These are phyloP conservation scores for Trichoderma asperelloides DNA, from an alignment of 495 filamentous ascomycete species.

Conservation along the genomic window DNA sequence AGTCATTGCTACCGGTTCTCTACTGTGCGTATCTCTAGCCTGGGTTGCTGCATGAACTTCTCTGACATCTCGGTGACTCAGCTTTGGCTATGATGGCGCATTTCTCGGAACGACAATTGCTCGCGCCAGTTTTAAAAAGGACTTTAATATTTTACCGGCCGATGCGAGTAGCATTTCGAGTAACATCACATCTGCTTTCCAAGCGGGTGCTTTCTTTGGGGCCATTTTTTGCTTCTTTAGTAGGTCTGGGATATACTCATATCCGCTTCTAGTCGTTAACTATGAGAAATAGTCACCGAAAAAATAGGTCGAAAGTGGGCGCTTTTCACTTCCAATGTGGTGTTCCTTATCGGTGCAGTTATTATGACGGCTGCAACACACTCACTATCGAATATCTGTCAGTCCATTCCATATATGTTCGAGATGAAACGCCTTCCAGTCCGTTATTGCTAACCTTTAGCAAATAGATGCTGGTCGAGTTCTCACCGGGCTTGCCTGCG, in stretches of 20 bases:
- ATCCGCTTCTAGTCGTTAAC: not conserved
- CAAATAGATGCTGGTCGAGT: slow-evolving; percentile 20
- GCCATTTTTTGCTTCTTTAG: slow-evolving; percentile 26
- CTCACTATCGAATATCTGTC: slow-evolving; percentile 12
- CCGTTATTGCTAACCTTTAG: not conserved
- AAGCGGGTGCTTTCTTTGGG: slow-evolving; percentile 24
- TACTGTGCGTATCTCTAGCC: not conserved
- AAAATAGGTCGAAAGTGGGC: slow-evolving; percentile 21
- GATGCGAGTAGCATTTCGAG: slow-evolving; percentile 22
- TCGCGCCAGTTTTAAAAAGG: slow-evolving; percentile 21
- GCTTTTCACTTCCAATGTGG: slow-evolving; percentile 13
- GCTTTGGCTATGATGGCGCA: slow-evolving; percentile 22
- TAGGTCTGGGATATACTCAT: not conserved
- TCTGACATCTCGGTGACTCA: not conserved
- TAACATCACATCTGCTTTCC: slow-evolving; percentile 25
- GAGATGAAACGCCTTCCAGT: not conserved
- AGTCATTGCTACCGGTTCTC: slow-evolving; percentile 19
- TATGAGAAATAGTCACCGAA: slow-evolving; percentile 14
- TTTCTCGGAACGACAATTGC: slow-evolving; percentile 24
- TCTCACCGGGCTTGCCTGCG: slow-evolving; percentile 21
- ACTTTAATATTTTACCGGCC: slow-evolving; percentile 22
- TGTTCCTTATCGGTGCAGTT: slow-evolving; percentile 20
- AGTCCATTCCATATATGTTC: not conserved
- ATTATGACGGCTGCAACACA: slow-evolving; percentile 18
- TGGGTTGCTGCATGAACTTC: not conserved